Evolutionary conservation across 1,284 basidiomycete species (phyloP).

Genomic region (Ustilago tritici): DNA sequence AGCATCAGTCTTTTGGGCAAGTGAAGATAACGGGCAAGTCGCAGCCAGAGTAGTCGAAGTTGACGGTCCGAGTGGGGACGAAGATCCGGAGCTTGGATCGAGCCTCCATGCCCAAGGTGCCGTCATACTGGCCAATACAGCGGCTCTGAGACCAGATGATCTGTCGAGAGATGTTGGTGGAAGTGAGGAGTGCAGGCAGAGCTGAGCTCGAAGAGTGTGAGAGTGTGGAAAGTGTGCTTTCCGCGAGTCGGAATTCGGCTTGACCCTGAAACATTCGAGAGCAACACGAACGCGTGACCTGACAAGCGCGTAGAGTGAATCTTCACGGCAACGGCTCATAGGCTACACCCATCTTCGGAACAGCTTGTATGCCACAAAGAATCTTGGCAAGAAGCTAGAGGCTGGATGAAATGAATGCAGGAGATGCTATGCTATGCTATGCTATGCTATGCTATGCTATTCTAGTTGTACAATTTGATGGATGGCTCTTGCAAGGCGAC

Average conservation of each 20-base stretch:
- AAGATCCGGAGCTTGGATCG: constrained; percentile 16
- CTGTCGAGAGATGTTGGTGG: background rate
- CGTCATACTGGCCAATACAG: background rate
- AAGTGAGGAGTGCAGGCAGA: background rate
- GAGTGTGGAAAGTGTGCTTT: background rate
- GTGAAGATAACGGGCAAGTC: constrained; percentile 24
- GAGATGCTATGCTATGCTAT: constrained; percentile 1
- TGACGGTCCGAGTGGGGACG: constrained; percentile 18
- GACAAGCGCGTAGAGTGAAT: constrained; percentile 6
- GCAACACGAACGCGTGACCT: constrained; percentile 11
- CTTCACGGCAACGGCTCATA: too few relatives aligned
- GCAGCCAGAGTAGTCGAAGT: constrained; percentile 11
- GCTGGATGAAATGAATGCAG: background rate
- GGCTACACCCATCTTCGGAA: too few relatives aligned
- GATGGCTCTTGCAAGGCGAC: background rate
- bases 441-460: background rate
- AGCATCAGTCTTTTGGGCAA: constrained; percentile 5
- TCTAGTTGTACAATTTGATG: constrained; percentile 15
- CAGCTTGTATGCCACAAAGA: too few relatives aligned
- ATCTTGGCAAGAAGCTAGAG: too few relatives aligned
- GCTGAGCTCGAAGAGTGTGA: background rate
- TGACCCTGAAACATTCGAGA: constrained; percentile 12
- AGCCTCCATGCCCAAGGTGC: constrained; percentile 36
- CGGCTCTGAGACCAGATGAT: background rate
- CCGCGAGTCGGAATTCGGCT: background rate